Percentiles rank a stretch among this genome's conserved stretches.
These are phyloP conservation scores for Ziziphus jujuba DNA, from an alignment of 306 rosid species.

Conservation along the genomic window DNA sequence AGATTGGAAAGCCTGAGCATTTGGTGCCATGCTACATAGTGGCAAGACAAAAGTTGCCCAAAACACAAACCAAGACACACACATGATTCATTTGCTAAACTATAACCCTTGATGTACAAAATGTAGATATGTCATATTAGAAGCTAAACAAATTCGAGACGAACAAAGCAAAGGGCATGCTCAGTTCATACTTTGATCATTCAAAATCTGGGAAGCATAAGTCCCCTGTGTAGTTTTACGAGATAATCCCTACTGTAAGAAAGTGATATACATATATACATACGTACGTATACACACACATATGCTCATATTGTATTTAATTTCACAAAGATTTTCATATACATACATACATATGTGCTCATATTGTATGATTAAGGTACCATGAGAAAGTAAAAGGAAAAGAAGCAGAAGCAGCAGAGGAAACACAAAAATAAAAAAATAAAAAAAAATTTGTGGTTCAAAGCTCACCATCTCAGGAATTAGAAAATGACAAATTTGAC, in stretches of 20 bases:
- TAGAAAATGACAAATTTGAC: neutral
- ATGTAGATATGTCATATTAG: neutral
- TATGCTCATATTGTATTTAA: no score
- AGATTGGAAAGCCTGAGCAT: constrained; percentile 78
- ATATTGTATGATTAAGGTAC: no score
- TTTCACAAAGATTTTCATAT: neutral
- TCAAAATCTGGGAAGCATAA: constrained; percentile 77
- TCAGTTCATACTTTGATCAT: constrained; percentile 71
- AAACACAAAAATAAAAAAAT: no score
- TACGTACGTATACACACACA: no score
- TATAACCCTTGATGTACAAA: neutral
- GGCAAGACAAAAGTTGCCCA: constrained; percentile 43
- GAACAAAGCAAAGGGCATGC: constrained; percentile 6
- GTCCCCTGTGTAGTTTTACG: constrained; percentile 82
- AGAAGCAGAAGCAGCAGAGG: no score
- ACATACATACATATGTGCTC: no score
- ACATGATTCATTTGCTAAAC: neutral
- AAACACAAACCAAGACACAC: neutral
- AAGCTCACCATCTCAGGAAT: neutral
- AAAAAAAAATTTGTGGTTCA: neutral
- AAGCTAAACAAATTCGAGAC: neutral
- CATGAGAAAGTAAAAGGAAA: no score
- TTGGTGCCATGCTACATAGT: constrained; percentile 63
- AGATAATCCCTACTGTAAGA: constrained; percentile 62
- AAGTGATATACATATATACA: no score